Conservation (phyloP, 2,329 filamentous ascomycete genomes). For the Cytospora leucostoma region DNA sequence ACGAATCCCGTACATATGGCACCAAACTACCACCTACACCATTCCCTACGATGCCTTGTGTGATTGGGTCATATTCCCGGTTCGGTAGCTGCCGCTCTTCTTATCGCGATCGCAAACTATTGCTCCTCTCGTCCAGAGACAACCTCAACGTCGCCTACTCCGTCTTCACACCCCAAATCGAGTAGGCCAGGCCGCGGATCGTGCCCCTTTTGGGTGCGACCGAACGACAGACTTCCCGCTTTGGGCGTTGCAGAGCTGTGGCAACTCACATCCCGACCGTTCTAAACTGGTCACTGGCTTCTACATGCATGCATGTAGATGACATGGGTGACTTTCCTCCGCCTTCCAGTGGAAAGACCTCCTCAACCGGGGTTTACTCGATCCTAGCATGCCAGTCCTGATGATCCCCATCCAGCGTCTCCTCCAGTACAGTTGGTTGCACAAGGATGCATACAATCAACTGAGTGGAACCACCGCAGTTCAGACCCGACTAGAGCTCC, state of each 20-base stretch:
- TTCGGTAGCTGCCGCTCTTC: conserved; percentile 14
- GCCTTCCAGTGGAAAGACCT: too few relatives aligned
- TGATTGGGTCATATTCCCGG: conserved; percentile 15
- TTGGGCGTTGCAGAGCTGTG: neutral
- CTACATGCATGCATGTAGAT: too few relatives aligned
- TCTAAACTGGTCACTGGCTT: too few relatives aligned
- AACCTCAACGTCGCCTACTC: neutral
- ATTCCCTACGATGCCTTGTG: neutral
- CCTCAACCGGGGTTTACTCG: too few relatives aligned
- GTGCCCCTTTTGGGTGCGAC: neutral
- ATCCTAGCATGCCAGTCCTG: neutral
- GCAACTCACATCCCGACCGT: neutral
- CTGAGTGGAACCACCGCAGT: neutral
- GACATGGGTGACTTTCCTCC: too few relatives aligned
- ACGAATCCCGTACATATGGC: too few relatives aligned
- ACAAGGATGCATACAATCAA: neutral
- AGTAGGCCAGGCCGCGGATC: neutral
- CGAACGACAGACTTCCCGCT: neutral
- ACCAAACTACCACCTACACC: too few relatives aligned
- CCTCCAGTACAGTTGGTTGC: neutral
- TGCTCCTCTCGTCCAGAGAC: conserved; percentile 6
- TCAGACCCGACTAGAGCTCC: neutral
- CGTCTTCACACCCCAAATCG: neutral
- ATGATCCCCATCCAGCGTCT: neutral
- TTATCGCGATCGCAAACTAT: conserved; percentile 26